A percentile compares a stretch with the other conserved stretches of the same genome.
Conservation (phyloP, 2,329 filamentous ascomycete species). For the Venturiaceae sp. region DNA sequence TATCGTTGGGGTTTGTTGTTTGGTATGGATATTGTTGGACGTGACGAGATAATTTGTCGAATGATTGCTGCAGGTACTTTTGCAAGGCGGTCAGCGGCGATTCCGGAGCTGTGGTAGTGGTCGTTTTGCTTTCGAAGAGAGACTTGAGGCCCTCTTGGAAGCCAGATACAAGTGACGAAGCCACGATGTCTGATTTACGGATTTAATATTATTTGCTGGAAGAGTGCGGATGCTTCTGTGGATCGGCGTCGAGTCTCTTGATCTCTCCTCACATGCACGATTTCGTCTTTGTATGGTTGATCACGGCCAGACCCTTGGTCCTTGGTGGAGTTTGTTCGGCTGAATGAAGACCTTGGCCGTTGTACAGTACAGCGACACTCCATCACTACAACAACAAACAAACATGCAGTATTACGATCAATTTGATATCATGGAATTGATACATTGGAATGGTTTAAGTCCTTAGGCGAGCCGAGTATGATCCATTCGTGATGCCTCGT, state of each 20-base stretch:
- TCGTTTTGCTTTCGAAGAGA: not conserved
- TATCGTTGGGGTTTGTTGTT: not conserved
- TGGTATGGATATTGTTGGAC: not conserved
- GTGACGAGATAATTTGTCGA: not conserved
- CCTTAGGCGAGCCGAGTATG: too few relatives aligned
- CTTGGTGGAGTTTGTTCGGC: too few relatives aligned
- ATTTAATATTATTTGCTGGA: not conserved
- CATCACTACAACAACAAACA: too few relatives aligned
- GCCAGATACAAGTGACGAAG: not conserved
- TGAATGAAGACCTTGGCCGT: too few relatives aligned
- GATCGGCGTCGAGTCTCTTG: not conserved
- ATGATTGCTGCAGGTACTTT: not conserved
- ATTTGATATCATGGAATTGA: too few relatives aligned
- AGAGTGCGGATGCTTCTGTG: not conserved
- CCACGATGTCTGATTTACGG: not conserved
- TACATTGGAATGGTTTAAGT: too few relatives aligned
- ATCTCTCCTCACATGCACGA: too few relatives aligned
- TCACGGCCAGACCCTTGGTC: too few relatives aligned
- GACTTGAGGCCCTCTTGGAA: not conserved
- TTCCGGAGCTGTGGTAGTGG: not conserved
- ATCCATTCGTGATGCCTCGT: too few relatives aligned
- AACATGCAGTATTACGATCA: too few relatives aligned
- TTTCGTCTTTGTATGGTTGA: too few relatives aligned
- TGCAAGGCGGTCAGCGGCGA: not conserved
- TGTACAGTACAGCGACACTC: too few relatives aligned